These are phyloP conservation scores for Cercospora zeae-maydis DNA, from an alignment of 2,329 filamentous ascomycete genomes.

Conservation along the genomic window DNA sequence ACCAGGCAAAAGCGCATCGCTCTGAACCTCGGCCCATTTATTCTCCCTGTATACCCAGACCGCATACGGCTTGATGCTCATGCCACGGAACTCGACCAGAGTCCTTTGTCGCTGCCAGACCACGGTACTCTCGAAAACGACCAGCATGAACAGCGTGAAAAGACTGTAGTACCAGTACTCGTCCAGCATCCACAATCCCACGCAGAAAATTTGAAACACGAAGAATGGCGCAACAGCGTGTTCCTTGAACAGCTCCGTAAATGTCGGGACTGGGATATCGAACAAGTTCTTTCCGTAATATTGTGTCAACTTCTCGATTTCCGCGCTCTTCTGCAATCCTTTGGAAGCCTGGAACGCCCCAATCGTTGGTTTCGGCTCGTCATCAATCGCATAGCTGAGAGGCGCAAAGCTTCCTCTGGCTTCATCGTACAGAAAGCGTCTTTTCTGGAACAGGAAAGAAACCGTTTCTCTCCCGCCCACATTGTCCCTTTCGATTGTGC, in stretches of 20 bases:
- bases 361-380: constrained; percentile 76
- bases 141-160: constrained; percentile 97
- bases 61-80: constrained; percentile 99
- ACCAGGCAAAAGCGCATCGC: constrained; percentile 87
- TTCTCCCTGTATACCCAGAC: constrained; percentile 84
- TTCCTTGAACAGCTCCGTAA: constrained; percentile 94
- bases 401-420: constrained; percentile 73
- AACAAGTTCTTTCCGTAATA: constrained; percentile 96
- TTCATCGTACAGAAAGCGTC: constrained; percentile 81
- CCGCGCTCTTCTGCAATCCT: constrained; percentile 69
- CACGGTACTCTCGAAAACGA: constrained; percentile 95
- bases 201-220: constrained; percentile 98
- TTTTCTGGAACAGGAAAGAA: constrained; percentile 97
- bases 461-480: constrained; percentile 70
- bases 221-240: constrained; percentile 99
- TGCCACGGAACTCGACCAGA: constrained; percentile 91
- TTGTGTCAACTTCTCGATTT: constrained; percentile 76
- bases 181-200: constrained; percentile 96
- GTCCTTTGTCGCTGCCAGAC: constrained; percentile 98
- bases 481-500: constrained; percentile 71
- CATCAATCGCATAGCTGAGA: constrained; percentile 77
- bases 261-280: constrained; percentile 94
- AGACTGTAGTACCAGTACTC: constrained; percentile 99
- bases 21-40: constrained; percentile 84
- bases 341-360: constrained; percentile 73